A percentile compares a stretch with the other conserved stretches of the same genome.
phyloP scores from a whole-genome alignment of 257 asterid genomes.

The Euphrasia confusa region DNA sequence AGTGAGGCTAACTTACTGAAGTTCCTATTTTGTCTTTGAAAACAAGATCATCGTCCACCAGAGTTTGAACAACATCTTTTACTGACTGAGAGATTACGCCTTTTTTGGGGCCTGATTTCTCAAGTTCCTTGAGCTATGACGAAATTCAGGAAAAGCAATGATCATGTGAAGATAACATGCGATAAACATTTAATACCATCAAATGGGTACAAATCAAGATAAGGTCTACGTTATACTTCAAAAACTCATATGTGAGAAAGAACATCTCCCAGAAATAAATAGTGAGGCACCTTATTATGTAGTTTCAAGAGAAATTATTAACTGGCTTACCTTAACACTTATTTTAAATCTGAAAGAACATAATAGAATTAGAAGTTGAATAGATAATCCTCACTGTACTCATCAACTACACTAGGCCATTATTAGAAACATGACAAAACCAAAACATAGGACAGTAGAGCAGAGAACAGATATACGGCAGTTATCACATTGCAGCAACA shows the following conservation, averaged over 20 bases:
- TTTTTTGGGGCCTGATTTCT: conserved; percentile 87
- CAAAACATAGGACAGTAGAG: neutral
- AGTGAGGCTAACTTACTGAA: conserved; percentile 58
- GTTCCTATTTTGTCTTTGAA: conserved; percentile 97
- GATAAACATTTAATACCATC: neutral
- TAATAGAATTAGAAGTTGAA: neutral
- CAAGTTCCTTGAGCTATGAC: conserved; percentile 86
- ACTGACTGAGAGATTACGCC: conserved; percentile 94
- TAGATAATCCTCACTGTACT: no score
- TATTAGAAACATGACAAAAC: no score
- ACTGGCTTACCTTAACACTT: conserved; percentile 14
- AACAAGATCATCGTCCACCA: conserved; percentile 96
- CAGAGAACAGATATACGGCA: conserved; percentile 7
- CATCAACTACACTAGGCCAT: no score
- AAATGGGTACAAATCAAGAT: neutral
- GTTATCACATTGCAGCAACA: conserved; percentile 2
- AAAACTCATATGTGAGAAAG: neutral
- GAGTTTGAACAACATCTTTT: conserved; percentile 82
- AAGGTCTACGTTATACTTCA: neutral
- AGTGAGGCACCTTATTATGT: conserved; percentile 2
- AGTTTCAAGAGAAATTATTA: neutral
- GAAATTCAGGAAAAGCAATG: conserved; percentile 19
- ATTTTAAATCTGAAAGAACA: conserved; percentile 6
- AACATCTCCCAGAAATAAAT: conserved; percentile 9
- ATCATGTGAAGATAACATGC: conserved; percentile 13